Base-by-base conservation (phyloP, 495 filamentous ascomycete species). In the Penicillium mononematosum region DNA sequence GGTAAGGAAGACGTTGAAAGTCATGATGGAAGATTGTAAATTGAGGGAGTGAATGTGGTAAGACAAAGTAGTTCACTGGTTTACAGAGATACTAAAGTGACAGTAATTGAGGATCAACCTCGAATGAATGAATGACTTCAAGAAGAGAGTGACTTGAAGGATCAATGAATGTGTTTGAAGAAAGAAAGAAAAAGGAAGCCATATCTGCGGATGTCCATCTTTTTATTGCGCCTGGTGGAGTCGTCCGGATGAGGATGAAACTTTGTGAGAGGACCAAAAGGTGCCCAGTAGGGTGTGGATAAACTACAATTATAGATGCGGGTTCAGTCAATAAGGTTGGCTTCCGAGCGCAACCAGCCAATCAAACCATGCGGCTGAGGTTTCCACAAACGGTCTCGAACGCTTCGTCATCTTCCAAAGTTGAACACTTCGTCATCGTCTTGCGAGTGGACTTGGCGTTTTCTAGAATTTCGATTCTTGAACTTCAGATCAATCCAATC, bases 1-100 rank as follows among this genome's bases (percentile, higher is more conserved):
- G 56, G 65, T 49, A 58, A 68, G 47, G 56, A 65, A 42, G 44
- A 60, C 55, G 59, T 61, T 68, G 65, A 58, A 47, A 36, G 29
- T 55, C 53, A 55, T 55, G 44, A 46, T 55, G 53, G 43, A 55
- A 39, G 38, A 8, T 47, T 55, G 53, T 46, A 29, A 20, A 55
- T 27, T 32, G 45, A 48, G 31, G 4, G 43, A 55, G 19, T 55
- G 53, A 20, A 55, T 39, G 16, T 36, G 31, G 42, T 53, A 12
- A 7, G 41, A 47, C 8, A 54, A 20, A 47, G 29, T 22, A 50
- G 19, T 20, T 45, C 43, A 27, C 32, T 55, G 43, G 17, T 54
- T 12, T 14, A 54, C 42, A 39, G 43, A 16, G 22, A n/a, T 43
- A 53, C 50, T 43, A 53, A 43, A 55, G 31, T 20, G 44, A 55